Evolutionary conservation across 2,329 filamentous ascomycete species (phyloP), one percentile per base, ranked within the genome.

Genomic region (Trichoderma gracile): DNA sequence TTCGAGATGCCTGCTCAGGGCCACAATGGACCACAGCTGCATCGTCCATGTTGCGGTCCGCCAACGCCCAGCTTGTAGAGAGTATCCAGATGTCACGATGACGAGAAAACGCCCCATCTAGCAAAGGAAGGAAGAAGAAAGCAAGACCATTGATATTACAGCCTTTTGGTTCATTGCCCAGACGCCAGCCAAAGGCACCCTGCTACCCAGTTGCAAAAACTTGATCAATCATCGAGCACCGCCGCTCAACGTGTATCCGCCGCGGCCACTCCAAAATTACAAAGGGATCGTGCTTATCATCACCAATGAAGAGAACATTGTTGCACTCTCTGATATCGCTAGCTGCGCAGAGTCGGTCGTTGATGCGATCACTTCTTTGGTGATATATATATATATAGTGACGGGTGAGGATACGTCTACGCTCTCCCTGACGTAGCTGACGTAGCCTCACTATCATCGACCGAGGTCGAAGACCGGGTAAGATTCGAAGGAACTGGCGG

Each of bases 401-500:
- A 14, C 14, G 33, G 4, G 3, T 38, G 33, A n/a, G 17, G 38
- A 9, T 15, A 27, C 25, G 6, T 30, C 23, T 59, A 65, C 9
- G 55, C 47, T 5, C 30, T 23, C 54, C 54, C 43, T 3, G 62
- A 38, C 19, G 49, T 25, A 55, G 61, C 43, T 3, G 62, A 38
- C 19, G 49, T 25, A 55, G 61, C 14, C 43, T 66, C 65, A 42
- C 38, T 56, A 12, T 64, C 61, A 9, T 66, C 65, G 27, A 52
- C 63, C 6, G 62, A 61, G 17, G 57, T 65, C 3, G 65, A 62
- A 1, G 62, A 42, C 23, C 62, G 62, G 47, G 67, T 73, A 65
- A 73, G 70, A 55, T 67, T 63, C 40, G 65, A 54, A 27, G 25
- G 38, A 5, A 66, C 63, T 30, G 52, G 46, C 3, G 58, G 40